Percentiles rank a stretch among this genome's conserved stretches.
These are phyloP conservation scores for Triticum aestivum DNA, from an alignment of 176 grass and related monocot genomes.

Conservation along the genomic window IWGSC_CS_RefSeq_v2.1 NC_057812.1:643523994-643524493, in stretches of 20 bases:
- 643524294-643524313: constrained; percentile 22
- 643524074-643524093: no score
- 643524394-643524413: constrained; percentile 25
- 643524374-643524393: constrained; percentile 31
- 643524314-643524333: constrained; percentile 33
- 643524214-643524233: constrained; percentile 38
- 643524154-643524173: no score
- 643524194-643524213: constrained; percentile 45
- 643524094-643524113: neutral
- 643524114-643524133: neutral
- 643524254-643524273: constrained; percentile 57
- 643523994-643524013: no score
- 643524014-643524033: no score
- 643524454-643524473: constrained; percentile 37
- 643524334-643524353: constrained; percentile 31
- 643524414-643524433: neutral
- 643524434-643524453: constrained; percentile 48
- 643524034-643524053: no score
- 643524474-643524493: constrained; percentile 43
- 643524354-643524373: constrained; percentile 57
- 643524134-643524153: neutral
- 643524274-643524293: neutral
- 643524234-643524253: constrained; percentile 50
- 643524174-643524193: constrained; percentile 4
- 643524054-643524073: no score